phyloP scores from a whole-genome alignment of 768 basidiomycete genomes.

The Phlebiopsis flavidoalba region DNA sequence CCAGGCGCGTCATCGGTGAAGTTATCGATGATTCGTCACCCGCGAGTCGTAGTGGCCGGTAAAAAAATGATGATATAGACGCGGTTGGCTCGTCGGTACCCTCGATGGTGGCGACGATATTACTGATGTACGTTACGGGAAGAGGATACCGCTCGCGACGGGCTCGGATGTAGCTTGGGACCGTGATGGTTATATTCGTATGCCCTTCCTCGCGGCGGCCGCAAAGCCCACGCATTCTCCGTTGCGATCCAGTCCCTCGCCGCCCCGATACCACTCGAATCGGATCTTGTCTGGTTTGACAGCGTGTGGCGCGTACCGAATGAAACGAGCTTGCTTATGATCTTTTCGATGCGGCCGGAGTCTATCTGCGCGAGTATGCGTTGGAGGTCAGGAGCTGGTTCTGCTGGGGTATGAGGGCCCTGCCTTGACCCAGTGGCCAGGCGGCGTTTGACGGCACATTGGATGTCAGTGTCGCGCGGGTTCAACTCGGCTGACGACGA shows the following conservation, averaged over 20 bases:
- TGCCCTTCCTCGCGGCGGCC: constrained; percentile 33
- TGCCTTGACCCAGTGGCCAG: constrained; percentile 51
- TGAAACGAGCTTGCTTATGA: constrained; percentile 46
- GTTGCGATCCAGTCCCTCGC: constrained; percentile 51
- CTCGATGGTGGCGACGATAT: constrained; percentile 45
- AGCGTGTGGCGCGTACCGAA: constrained; percentile 52
- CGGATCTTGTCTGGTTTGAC: constrained; percentile 48
- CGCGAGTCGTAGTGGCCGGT: constrained; percentile 55
- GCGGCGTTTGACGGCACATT: constrained; percentile 21
- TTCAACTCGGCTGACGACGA: not conserved
- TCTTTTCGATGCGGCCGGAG: constrained; percentile 38
- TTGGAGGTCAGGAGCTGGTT: constrained; percentile 38
- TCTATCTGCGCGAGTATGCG: constrained; percentile 44
- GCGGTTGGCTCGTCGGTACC: constrained; percentile 43
- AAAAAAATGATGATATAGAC: constrained; percentile 48
- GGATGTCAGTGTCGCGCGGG: constrained; percentile 4
- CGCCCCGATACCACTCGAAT: constrained; percentile 47
- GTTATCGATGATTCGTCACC: constrained; percentile 33
- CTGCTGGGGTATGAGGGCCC: constrained; percentile 35
- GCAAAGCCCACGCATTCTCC: constrained; percentile 39
- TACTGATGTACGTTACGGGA: constrained; percentile 41
- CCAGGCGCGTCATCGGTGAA: constrained; percentile 44
- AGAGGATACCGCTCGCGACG: constrained; percentile 31
- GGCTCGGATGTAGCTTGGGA: constrained; percentile 42
- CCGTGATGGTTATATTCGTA: constrained; percentile 31